Evolutionary conservation across 1,284 basidiomycete genomes (phyloP).

Genomic region (Cystobasidiaceae sp.): DNA sequence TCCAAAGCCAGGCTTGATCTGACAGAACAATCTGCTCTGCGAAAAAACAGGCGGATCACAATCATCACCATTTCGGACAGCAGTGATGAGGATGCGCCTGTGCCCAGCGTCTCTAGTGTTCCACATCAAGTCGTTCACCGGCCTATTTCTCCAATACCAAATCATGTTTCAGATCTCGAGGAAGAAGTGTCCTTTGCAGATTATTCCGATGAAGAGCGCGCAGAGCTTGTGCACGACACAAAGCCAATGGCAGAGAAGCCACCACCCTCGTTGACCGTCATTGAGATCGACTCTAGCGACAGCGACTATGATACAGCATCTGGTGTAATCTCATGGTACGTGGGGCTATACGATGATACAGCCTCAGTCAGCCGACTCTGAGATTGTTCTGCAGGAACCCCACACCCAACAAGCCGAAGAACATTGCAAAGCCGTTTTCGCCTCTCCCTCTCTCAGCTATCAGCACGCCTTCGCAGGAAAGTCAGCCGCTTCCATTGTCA

Average conservation of each 20-base stretch:
- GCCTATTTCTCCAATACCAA: not conserved
- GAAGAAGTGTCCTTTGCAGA: slow-evolving; percentile 25
- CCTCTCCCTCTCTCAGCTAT: not conserved
- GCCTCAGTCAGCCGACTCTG: too few species aligned
- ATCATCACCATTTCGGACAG: slow-evolving; percentile 16
- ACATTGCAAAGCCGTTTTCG: slow-evolving; percentile 10
- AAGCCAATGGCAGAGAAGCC: not conserved
- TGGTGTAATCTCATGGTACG: slow-evolving; percentile 23
- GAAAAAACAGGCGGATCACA: slow-evolving; percentile 13
- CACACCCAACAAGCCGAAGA: slow-evolving; percentile 14
- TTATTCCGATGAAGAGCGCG: slow-evolving; percentile 11
- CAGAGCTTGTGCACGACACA: not conserved
- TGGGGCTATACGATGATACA: not conserved
- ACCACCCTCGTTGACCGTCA: not conserved
- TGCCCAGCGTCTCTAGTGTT: too few species aligned
- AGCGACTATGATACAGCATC: slow-evolving; percentile 19
- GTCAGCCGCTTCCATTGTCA: too few species aligned
- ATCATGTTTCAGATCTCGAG: not conserved
- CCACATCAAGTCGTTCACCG: too few species aligned
- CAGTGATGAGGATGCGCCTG: slow-evolving; percentile 1
- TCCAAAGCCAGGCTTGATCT: too few species aligned
- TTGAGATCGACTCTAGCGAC: slow-evolving; percentile 18
- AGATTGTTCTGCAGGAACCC: slow-evolving; percentile 24
- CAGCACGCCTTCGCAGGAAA: not conserved
- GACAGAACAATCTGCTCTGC: too few species aligned